Evolutionary conservation across 2,329 filamentous ascomycete genomes (phyloP).

Genomic region (Grosmannia penicillata): DNA sequence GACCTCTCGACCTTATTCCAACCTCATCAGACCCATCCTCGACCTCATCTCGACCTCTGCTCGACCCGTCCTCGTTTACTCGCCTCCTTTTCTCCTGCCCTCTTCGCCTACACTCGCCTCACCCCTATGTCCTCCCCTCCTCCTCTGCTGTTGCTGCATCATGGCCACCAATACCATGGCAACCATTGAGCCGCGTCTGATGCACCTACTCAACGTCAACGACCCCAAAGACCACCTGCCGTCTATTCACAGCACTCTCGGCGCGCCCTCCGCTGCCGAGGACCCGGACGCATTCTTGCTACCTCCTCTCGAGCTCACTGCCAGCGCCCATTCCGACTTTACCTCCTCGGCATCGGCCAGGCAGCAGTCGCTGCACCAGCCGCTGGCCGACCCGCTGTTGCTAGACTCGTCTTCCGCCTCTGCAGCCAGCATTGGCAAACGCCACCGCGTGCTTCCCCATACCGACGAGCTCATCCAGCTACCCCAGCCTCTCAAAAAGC

Average conservation of each 20-base stretch:
- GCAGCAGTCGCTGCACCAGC: not conserved
- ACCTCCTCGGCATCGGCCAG: constrained; percentile 9
- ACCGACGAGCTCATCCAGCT: constrained; percentile 51
- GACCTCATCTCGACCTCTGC: too few species aligned
- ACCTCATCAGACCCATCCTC: too few species aligned
- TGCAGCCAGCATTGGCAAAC: constrained; percentile 8
- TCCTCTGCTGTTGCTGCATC: constrained; percentile 21
- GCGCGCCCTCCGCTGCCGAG: constrained; percentile 14
- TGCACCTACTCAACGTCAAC: constrained; percentile 43
- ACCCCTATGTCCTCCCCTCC: constrained; percentile 3
- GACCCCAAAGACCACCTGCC: constrained; percentile 23
- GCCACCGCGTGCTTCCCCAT: constrained; percentile 8
- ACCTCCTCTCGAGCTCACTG: constrained; percentile 37
- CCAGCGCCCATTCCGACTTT: constrained; percentile 24
- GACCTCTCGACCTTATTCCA: too few species aligned
- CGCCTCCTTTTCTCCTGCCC: not conserved
- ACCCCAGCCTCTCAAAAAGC: constrained; percentile 50
- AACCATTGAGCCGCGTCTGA: constrained; percentile 53
- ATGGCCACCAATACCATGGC: constrained; percentile 49
- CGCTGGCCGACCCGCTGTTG: constrained; percentile 22
- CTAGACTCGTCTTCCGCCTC: constrained; percentile 1
- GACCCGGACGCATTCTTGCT: constrained; percentile 20
- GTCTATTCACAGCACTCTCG: constrained; percentile 24
- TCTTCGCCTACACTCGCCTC: not conserved
- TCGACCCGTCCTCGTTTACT: too few species aligned